Percentiles rank a stretch among this genome's conserved stretches.
These are phyloP conservation scores for Trametes meyenii DNA, from an alignment of 768 basidiomycete species.

Conservation along the genomic window DNA sequence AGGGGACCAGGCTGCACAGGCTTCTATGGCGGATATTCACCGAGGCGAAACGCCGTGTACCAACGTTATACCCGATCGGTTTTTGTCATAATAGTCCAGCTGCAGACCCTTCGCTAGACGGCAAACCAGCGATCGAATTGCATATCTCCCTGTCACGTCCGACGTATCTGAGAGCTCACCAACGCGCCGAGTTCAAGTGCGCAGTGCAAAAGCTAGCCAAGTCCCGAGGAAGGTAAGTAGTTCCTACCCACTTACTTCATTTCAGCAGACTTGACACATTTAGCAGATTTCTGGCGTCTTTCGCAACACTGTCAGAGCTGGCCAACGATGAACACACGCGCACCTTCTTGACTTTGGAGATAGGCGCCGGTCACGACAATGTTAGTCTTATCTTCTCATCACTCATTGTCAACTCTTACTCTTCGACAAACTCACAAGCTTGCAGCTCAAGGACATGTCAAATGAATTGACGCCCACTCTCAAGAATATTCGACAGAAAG, in stretches of 20 bases:
- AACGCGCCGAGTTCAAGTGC: constrained; percentile 70
- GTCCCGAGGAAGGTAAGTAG: constrained; percentile 48
- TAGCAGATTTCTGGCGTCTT: constrained; percentile 70
- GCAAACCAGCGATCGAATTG: constrained; percentile 45
- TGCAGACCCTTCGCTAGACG: constrained; percentile 15
- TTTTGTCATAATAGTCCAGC: constrained; percentile 1
- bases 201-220: constrained; percentile 59
- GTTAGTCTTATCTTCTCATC: constrained; percentile 42
- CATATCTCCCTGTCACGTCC: constrained; percentile 89
- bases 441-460: constrained; percentile 60
- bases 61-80: constrained; percentile 51
- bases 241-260: background rate
- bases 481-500: constrained; percentile 64
- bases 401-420: background rate
- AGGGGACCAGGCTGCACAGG: constrained; percentile 45
- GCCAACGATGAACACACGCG: constrained; percentile 81
- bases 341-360: constrained; percentile 77
- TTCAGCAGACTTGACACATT: background rate
- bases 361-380: constrained; percentile 83
- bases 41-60: constrained; percentile 47
- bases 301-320: constrained; percentile 69
- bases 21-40: constrained; percentile 49
- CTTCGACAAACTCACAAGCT: background rate
- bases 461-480: constrained; percentile 62
- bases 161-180: constrained; percentile 76